Evolutionary conservation across 192 early-diverging fungal genomes (phyloP), one percentile per base, ranked within the genome.

Genomic region (Chytriomyces confervae): DNA sequence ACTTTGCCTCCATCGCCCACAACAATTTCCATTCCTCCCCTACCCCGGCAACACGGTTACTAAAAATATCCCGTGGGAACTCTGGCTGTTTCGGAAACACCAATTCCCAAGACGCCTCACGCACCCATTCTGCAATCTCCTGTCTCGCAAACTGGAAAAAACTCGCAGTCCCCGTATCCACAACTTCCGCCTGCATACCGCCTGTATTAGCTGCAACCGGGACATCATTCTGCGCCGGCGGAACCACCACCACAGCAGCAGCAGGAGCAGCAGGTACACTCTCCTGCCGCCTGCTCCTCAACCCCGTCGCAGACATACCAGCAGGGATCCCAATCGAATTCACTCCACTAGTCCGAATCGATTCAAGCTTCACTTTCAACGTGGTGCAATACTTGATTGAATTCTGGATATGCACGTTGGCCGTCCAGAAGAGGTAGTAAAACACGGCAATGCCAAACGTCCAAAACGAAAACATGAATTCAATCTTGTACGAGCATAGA

Each of bases 391-490:
- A 47, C 23, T 68, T 68, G 36, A 46, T 46, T 9, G 44, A 16
- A 46, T 68, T 68, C 13, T 68, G 66, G n/a, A 68, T 47, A 23
- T 68, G 66, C 7, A 68, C 47, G 8, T 18, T 9, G 13, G 44
- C 23, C 11, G 66, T 45, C 66, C 66, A 68, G 27, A 68, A 23
- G 13, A 68, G 36, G 66, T 68, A 68, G 66, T 68, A 68, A 47
- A 46, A 68, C 2, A 13, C 44, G 36, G 66, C 20, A 13, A 68
- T 29, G 3, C 24, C 44, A 68, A 68, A 68, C 8, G 47, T 11
- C 66, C 66, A 68, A 46, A 45, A 45, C 11, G 45, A 9, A 48
- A 68, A 68, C 66, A 46, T 9, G 16, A 64, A 64, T 16, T 13
- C 62, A 36, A 24, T 29, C 20, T 64, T 36, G 23, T 64, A 64